A percentile compares a stretch with the other conserved stretches of the same genome.
Evolutionary conservation across 2,329 filamentous ascomycete genomes (phyloP).

Genomic region (Talaromyces sp.): DNA sequence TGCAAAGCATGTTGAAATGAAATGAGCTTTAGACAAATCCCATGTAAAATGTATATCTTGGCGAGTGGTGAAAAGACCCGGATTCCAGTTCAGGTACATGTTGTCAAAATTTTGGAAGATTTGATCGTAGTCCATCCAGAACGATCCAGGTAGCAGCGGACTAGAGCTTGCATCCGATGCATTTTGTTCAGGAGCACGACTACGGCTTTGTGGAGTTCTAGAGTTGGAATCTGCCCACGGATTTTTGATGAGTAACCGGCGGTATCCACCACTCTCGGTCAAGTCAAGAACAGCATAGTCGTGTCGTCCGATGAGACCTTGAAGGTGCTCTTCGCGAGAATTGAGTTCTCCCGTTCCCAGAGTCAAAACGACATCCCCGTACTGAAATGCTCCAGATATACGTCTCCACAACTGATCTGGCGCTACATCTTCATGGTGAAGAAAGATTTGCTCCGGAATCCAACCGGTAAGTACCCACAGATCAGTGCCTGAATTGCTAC

Average conservation of each 20-base stretch:
- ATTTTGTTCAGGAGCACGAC: conserved; percentile 16
- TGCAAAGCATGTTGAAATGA: conserved; percentile 71
- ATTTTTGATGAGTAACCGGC: conserved; percentile 83
- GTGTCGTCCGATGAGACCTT: conserved; percentile 84
- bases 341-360: conserved; percentile 84
- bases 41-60: conserved; percentile 90
- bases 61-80: conserved; percentile 71
- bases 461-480: conserved; percentile 89
- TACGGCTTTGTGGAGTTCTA: conserved; percentile 18
- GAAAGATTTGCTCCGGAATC: conserved; percentile 93
- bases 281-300: conserved; percentile 90
- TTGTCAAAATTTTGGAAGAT: conserved; percentile 91
- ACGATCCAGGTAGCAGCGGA: conserved; percentile 63
- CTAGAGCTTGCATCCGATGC: conserved; percentile 6
- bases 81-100: conserved; percentile 97
- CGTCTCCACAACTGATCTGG: conserved; percentile 73
- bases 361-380: conserved; percentile 80
- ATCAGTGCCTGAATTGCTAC: conserved; percentile 95
- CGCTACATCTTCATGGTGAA: conserved; percentile 81
- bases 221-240: conserved; percentile 72
- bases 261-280: conserved; percentile 58
- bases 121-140: conserved; percentile 89
- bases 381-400: conserved; percentile 68
- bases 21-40: conserved; percentile 54
- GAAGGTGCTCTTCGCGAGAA: conserved; percentile 68